A percentile compares a stretch with the other conserved stretches of the same genome.
Evolutionary conservation across 495 filamentous ascomycete species (phyloP).

Genomic region (Alectoria sarmentosa): DNA sequence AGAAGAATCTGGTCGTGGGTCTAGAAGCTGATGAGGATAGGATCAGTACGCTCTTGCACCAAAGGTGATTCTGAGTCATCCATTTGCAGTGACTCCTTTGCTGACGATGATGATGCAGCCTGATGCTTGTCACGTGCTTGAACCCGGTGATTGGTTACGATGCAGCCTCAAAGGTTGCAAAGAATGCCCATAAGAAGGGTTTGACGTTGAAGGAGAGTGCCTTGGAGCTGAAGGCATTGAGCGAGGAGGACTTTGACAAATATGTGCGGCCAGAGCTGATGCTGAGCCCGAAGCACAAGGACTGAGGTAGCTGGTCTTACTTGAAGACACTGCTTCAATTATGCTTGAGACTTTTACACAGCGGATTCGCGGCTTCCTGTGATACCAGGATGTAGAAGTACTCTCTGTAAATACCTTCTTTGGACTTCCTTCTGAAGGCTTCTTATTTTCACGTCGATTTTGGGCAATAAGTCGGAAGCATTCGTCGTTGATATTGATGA

Average conservation of each 20-base stretch:
- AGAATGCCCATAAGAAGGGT: slow-evolving; percentile 99
- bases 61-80: slow-evolving; percentile 48
- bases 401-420: neutral
- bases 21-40: slow-evolving; percentile 88
- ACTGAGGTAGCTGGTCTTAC: slow-evolving; percentile 21
- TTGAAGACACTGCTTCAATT: neutral
- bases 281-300: slow-evolving; percentile 69
- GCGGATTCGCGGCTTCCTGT: neutral
- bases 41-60: slow-evolving; percentile 81
- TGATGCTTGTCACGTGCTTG: slow-evolving; percentile 97
- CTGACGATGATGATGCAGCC: slow-evolving; percentile 38
- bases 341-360: neutral
- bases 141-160: slow-evolving; percentile 99
- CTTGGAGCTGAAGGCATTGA: slow-evolving; percentile 86
- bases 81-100: slow-evolving; percentile 20
- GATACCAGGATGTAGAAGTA: neutral
- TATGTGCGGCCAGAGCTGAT: slow-evolving; percentile 94
- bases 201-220: slow-evolving; percentile 87
- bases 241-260: slow-evolving; percentile 84
- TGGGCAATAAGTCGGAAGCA: neutral
- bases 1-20: slow-evolving; percentile 84
- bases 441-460: neutral
- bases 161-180: slow-evolving; percentile 95
- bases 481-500: neutral
- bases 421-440: neutral